Conservation (phyloP, 2,329 filamentous ascomycete genomes). For the Sordariomycetes sp. region DNA sequence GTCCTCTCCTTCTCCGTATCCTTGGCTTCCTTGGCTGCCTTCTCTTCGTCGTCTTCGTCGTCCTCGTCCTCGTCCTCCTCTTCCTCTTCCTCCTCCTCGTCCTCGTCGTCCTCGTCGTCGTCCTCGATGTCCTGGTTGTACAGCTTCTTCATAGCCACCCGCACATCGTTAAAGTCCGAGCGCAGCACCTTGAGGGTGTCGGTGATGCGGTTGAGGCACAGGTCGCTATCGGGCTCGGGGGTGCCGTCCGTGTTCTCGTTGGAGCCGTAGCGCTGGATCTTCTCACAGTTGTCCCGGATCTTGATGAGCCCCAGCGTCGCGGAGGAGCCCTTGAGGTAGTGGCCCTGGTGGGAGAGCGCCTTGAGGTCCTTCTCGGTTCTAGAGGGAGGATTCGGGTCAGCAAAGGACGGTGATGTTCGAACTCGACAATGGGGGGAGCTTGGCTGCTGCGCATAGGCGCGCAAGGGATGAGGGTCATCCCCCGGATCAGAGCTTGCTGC, state of each 20-base stretch:
- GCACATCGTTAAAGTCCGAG: constrained; percentile 64
- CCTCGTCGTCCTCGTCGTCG: constrained; percentile 4
- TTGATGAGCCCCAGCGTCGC: constrained; percentile 86
- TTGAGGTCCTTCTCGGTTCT: constrained; percentile 40
- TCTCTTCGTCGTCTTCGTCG: constrained; percentile 3
- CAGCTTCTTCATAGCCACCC: constrained; percentile 59
- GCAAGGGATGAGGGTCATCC: too few species aligned
- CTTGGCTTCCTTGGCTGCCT: neutral
- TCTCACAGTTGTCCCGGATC: constrained; percentile 87
- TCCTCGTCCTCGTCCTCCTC: neutral
- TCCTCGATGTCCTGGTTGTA: constrained; percentile 24
- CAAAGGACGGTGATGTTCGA: neutral
- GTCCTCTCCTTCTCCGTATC: neutral
- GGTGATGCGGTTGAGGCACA: constrained; percentile 59
- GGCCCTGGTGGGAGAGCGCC: constrained; percentile 74
- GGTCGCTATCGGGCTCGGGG: constrained; percentile 52
- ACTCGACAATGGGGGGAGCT: neutral
- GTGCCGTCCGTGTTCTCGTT: constrained; percentile 69
- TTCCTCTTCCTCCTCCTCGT: constrained; percentile 2
- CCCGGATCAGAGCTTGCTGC: neutral
- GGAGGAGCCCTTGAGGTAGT: constrained; percentile 96
- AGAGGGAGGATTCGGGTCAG: neutral
- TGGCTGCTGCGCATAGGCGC: neutral
- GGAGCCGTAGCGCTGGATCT: constrained; percentile 89
- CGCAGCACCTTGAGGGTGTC: constrained; percentile 63